Conservation (phyloP, 2,329 filamentous ascomycete species). For the Ceratocystis colombiana region DNA sequence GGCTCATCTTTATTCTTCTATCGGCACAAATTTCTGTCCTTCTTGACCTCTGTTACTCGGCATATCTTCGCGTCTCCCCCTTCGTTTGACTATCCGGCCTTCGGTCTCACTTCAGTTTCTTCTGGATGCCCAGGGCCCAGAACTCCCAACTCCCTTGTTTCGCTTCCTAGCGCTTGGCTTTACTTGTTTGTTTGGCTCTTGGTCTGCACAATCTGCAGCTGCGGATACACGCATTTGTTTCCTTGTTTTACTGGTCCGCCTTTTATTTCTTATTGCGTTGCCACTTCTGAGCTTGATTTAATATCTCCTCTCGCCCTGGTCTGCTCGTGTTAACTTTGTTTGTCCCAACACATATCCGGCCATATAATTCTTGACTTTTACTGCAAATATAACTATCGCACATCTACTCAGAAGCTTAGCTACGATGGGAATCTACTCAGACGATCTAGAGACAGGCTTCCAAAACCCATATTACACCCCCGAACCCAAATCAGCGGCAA, state of each 20-base stretch:
- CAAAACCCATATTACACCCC: slow-evolving; percentile 11
- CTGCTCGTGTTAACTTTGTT: not conserved
- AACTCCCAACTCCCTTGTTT: slow-evolving; percentile 19
- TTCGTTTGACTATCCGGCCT: slow-evolving; percentile 15
- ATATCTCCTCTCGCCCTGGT: not conserved
- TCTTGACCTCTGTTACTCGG: not conserved
- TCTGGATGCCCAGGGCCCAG: not conserved
- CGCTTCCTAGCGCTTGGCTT: not conserved
- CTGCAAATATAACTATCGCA: not conserved
- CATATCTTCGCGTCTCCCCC: not conserved
- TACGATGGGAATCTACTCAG: slow-evolving; percentile 17
- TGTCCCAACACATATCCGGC: not conserved
- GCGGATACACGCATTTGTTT: not conserved
- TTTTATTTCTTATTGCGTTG: not conserved
- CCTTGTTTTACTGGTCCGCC: not conserved
- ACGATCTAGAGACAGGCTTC: slow-evolving; percentile 23
- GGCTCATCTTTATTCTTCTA: too few species aligned
- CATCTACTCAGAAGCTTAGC: not conserved
- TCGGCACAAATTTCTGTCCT: too few species aligned
- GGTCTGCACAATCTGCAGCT: slow-evolving; percentile 1
- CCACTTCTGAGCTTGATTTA: not conserved
- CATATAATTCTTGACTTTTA: not conserved
- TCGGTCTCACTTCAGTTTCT: slow-evolving; percentile 18
- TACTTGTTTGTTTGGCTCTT: not conserved
- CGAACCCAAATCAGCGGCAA: slow-evolving; percentile 16